phyloP scores from a whole-genome alignment of 2,329 filamentous ascomycete species.

The Dothiorella sarmentorum region DNA sequence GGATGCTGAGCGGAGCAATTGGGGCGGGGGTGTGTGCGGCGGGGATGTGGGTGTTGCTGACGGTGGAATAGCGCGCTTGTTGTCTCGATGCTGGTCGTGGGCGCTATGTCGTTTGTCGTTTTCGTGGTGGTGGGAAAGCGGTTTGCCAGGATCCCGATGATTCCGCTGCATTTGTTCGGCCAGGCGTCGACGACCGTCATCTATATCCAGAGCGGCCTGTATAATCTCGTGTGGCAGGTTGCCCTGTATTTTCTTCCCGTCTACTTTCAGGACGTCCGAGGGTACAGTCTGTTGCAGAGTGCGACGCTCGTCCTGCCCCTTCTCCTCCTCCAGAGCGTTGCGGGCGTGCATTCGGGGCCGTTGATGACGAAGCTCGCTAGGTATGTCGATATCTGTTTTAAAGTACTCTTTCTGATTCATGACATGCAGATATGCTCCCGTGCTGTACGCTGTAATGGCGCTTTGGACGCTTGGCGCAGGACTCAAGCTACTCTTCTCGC shows the following conservation, averaged over 20 bases:
- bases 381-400: slow-evolving; percentile 16
- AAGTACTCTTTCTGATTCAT: not conserved
- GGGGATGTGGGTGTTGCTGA: not conserved
- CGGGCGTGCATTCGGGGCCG: slow-evolving; percentile 19
- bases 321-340: slow-evolving; percentile 25
- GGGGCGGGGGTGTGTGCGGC: slow-evolving; percentile 17
- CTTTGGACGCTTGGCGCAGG: slow-evolving; percentile 28
- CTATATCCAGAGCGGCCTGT: not conserved
- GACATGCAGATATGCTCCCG: slow-evolving; percentile 17
- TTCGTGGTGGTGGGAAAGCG: not conserved
- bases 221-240: not conserved
- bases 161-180: not conserved
- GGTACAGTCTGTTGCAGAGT: slow-evolving; percentile 18
- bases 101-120: not conserved
- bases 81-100: not conserved
- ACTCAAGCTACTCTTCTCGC: slow-evolving; percentile 27
- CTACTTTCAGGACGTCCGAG: slow-evolving; percentile 42
- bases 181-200: not conserved
- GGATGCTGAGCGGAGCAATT: slow-evolving; percentile 28
- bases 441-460: slow-evolving; percentile 23
- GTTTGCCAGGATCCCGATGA: not conserved
- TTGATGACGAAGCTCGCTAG: slow-evolving; percentile 25
- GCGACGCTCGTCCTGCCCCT: slow-evolving; percentile 27
- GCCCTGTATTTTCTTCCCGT: slow-evolving; percentile 35
- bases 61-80: not conserved